These are phyloP conservation scores for Austroboletus rostrupii DNA, from an alignment of 1,284 basidiomycete species.

Conservation along the genomic window DNA sequence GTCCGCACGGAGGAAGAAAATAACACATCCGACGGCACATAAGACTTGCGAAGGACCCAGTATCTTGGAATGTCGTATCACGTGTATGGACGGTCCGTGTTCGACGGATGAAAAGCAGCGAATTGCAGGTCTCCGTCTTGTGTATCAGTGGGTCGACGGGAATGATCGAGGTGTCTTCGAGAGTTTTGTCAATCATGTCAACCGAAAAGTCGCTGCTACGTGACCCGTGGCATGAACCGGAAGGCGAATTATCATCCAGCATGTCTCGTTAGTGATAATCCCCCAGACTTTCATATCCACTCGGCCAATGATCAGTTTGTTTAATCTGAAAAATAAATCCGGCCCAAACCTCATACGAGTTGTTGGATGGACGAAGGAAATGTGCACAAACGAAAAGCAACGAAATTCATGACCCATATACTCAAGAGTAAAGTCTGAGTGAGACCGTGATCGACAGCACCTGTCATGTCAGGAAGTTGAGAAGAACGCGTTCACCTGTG, in stretches of 20 bases:
- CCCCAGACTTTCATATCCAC: not conserved
- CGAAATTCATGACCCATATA: not conserved
- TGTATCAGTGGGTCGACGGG: conserved; percentile 65
- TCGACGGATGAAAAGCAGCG: conserved; percentile 14
- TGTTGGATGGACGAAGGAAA: too few species aligned
- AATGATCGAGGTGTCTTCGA: conserved; percentile 59
- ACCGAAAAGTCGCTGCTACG: conserved; percentile 27
- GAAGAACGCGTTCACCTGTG: too few species aligned
- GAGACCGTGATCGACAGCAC: not conserved
- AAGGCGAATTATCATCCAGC: not conserved
- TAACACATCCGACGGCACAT: conserved; percentile 6
- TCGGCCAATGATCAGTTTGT: not conserved
- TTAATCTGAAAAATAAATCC: not conserved
- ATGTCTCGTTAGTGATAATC: not conserved
- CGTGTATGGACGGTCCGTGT: conserved; percentile 26
- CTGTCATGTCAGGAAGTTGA: too few species aligned
- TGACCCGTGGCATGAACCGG: not conserved
- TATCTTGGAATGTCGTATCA: conserved; percentile 22
- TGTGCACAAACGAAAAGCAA: too few species aligned
- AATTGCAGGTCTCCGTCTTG: conserved; percentile 27
- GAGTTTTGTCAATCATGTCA: conserved; percentile 62
- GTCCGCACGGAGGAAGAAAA: conserved; percentile 52
- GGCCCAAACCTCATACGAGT: too few species aligned
- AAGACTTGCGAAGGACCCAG: conserved; percentile 5
- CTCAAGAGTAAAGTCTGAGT: not conserved